phyloP scores from a whole-genome alignment of 768 basidiomycete genomes.

The Leccinum olivaceopallidum region DNA sequence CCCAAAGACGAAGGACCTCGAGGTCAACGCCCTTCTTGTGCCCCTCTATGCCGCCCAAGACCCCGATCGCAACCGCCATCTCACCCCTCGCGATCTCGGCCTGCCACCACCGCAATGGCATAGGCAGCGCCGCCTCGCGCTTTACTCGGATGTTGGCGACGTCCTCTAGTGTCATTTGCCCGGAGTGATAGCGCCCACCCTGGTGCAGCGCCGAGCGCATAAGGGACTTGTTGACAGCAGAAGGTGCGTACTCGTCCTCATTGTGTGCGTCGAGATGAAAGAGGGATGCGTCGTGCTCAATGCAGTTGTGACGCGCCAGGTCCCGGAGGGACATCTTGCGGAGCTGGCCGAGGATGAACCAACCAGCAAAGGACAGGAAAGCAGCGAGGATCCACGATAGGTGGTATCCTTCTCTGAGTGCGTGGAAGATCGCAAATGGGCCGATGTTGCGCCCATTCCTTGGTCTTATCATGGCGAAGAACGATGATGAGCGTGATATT shows the following conservation, averaged over 20 bases:
- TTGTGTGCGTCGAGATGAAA: slow-evolving; percentile 49
- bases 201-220: slow-evolving; percentile 43
- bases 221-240: slow-evolving; percentile 38
- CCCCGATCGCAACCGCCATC: slow-evolving; percentile 61
- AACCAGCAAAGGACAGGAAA: slow-evolving; percentile 49
- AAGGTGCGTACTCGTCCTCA: slow-evolving; percentile 48
- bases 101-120: slow-evolving; percentile 42
- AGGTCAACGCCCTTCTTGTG: slow-evolving; percentile 45
- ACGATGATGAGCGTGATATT: background rate
- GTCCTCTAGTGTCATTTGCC: slow-evolving; percentile 31
- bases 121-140: slow-evolving; percentile 43
- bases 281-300: slow-evolving; percentile 64
- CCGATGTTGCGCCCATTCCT: slow-evolving; percentile 53
- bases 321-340: slow-evolving; percentile 39
- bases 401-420: slow-evolving; percentile 51
- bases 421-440: slow-evolving; percentile 38
- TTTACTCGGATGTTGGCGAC: slow-evolving; percentile 52
- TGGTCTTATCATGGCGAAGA: slow-evolving; percentile 33
- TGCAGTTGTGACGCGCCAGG: slow-evolving; percentile 45
- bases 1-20: slow-evolving; percentile 51
- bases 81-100: slow-evolving; percentile 67
- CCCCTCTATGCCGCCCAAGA: slow-evolving; percentile 38
- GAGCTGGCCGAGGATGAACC: slow-evolving; percentile 41
- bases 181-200: slow-evolving; percentile 28
- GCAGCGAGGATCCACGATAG: slow-evolving; percentile 47